A percentile compares a stretch with the other conserved stretches of the same genome.
phyloP scores from a whole-genome alignment of 805 yeast genomes.

The Pichia eremophila region DNA sequence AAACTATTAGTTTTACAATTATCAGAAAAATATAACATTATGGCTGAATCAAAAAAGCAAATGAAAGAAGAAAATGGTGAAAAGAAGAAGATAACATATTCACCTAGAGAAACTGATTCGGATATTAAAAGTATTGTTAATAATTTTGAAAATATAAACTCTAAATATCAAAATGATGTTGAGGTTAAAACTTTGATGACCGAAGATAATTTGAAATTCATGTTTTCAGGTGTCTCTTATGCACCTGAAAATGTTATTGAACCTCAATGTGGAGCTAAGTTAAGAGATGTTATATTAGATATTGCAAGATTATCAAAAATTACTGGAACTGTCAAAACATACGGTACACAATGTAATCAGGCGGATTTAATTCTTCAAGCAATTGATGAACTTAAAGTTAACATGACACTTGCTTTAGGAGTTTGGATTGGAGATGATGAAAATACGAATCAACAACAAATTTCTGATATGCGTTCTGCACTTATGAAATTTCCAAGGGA shows the following conservation, averaged over 20 bases:
- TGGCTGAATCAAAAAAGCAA: not conserved
- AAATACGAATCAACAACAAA: constrained; percentile 35
- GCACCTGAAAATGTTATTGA: constrained; percentile 43
- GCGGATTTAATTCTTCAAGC: constrained; percentile 43
- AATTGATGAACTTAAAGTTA: constrained; percentile 38
- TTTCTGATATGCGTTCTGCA: constrained; percentile 34
- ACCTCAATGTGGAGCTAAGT: constrained; percentile 44
- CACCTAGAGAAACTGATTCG: not conserved
- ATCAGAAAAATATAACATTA: not conserved
- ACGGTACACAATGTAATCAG: constrained; percentile 57
- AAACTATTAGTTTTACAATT: not conserved
- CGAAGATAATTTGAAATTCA: constrained; percentile 23
- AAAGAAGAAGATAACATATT: not conserved
- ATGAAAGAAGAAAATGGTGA: not conserved
- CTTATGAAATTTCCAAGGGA: constrained; percentile 35
- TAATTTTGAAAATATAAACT: constrained; percentile 25
- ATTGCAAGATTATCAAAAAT: constrained; percentile 47
- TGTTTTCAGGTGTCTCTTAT: constrained; percentile 52
- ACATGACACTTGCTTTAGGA: constrained; percentile 52
- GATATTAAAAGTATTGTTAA: not conserved
- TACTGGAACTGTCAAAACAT: constrained; percentile 47
- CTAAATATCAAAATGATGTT: constrained; percentile 24
- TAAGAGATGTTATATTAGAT: constrained; percentile 45
- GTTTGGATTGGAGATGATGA: constrained; percentile 49
- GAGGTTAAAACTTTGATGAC: constrained; percentile 32